phyloP scores from a whole-genome alignment of 2,329 filamentous ascomycete genomes.

The Aspergillus bombycis region DNA sequence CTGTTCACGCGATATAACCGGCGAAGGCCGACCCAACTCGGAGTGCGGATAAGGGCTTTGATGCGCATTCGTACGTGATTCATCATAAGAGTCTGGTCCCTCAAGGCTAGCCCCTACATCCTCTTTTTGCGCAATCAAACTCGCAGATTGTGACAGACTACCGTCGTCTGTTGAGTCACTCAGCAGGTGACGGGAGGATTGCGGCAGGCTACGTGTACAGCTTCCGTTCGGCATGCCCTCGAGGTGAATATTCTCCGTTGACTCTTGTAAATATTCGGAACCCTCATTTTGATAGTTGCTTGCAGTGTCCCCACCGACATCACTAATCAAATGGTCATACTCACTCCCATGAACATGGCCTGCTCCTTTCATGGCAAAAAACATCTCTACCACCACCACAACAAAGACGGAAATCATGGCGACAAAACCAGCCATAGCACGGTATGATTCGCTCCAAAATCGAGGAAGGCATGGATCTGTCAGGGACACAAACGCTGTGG shows the following conservation, averaged over 20 bases:
- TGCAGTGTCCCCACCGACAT: slow-evolving; percentile 26
- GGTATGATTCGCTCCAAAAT: slow-evolving; percentile 79
- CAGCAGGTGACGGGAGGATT: slow-evolving; percentile 16
- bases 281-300: slow-evolving; percentile 22
- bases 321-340: slow-evolving; percentile 50
- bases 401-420: slow-evolving; percentile 81
- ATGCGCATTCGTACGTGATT: slow-evolving; percentile 19
- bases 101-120: slow-evolving; percentile 62
- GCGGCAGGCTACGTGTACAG: slow-evolving; percentile 10
- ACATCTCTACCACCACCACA: slow-evolving; percentile 86
- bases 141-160: slow-evolving; percentile 20
- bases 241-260: slow-evolving; percentile 26
- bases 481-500: slow-evolving; percentile 63
- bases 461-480: slow-evolving; percentile 70
- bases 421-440: slow-evolving; percentile 77
- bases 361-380: slow-evolving; percentile 73
- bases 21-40: slow-evolving; percentile 19
- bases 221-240: slow-evolving; percentile 17
- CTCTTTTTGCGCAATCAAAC: slow-evolving; percentile 50
- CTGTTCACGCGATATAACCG: slow-evolving; percentile 25
- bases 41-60: slow-evolving; percentile 16
- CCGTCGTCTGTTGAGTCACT: slow-evolving; percentile 22
- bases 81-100: slow-evolving; percentile 47
- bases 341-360: slow-evolving; percentile 60
- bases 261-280: slow-evolving; percentile 26